phyloP scores from a whole-genome alignment of 2,329 filamentous ascomycete genomes.

The Xylaria sp. region DNA sequence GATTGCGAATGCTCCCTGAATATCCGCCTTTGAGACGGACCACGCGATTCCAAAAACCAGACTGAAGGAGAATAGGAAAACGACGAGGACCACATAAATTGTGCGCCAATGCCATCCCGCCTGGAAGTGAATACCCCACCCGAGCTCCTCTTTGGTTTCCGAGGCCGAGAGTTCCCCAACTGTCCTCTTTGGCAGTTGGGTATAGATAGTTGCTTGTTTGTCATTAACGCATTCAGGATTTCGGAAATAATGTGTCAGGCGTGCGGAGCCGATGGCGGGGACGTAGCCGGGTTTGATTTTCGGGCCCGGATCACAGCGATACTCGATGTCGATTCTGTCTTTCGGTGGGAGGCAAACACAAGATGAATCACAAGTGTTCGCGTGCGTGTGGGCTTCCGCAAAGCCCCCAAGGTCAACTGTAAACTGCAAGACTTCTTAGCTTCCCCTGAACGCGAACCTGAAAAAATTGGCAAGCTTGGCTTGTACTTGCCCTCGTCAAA shows the following conservation, averaged over 20 bases:
- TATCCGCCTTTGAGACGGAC: neutral
- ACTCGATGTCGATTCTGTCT: neutral
- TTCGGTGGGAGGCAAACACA: neutral
- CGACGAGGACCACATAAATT: neutral
- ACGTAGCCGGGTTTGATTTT: neutral
- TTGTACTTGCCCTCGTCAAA: neutral
- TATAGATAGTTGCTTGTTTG: neutral
- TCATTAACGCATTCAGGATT: neutral
- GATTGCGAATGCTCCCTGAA: slow-evolving; percentile 4
- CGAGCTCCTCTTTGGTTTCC: neutral
- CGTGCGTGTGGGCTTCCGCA: neutral
- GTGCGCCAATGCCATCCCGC: slow-evolving; percentile 3
- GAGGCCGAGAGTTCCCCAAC: neutral
- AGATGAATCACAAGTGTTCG: neutral
- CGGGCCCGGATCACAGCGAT: neutral
- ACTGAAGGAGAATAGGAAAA: neutral
- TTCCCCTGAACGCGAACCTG: neutral
- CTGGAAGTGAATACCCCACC: slow-evolving; percentile 1
- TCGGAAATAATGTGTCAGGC: slow-evolving; percentile 2
- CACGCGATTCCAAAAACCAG: neutral
- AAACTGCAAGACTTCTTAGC: neutral
- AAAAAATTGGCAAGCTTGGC: neutral
- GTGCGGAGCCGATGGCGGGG: neutral
- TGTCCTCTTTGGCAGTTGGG: neutral
- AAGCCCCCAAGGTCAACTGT: neutral